A percentile compares a stretch with the other conserved stretches of the same genome.
phyloP scores from a whole-genome alignment of 169 alveolate species.

The Plasmodium blacklocki region DNA sequence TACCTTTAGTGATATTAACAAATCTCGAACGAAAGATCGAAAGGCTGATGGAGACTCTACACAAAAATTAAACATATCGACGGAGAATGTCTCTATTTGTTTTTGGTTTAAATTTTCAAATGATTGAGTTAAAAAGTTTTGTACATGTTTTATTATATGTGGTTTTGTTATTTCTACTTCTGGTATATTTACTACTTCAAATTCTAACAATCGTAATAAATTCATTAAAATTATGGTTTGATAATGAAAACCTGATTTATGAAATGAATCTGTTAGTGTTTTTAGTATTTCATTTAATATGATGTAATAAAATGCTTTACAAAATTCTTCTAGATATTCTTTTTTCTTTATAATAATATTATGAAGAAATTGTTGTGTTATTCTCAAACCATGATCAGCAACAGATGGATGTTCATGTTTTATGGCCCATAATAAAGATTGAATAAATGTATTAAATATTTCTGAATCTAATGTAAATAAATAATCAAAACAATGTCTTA shows the following conservation, averaged over 20 bases:
- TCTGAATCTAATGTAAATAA: conserved; percentile 88
- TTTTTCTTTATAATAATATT: conserved; percentile 77
- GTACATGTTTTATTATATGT: conserved; percentile 81
- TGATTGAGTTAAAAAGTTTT: conserved; percentile 77
- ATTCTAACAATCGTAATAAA: conserved; percentile 81
- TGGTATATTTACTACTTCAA: conserved; percentile 79
- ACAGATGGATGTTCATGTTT: conserved; percentile 94
- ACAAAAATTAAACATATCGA: conserved; percentile 81
- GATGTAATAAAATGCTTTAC: conserved; percentile 88
- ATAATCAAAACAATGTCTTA: conserved; percentile 87
- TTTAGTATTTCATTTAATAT: conserved; percentile 90
- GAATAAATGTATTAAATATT: conserved; percentile 86
- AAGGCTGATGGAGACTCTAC: conserved; percentile 79
- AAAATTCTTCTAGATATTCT: conserved; percentile 84
- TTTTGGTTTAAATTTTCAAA: conserved; percentile 81
- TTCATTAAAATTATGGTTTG: conserved; percentile 89
- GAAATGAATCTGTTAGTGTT: conserved; percentile 93
- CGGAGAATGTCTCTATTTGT: conserved; percentile 80
- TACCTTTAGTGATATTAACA: conserved; percentile 79
- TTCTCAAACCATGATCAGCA: conserved; percentile 91
- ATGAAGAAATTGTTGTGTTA: conserved; percentile 85
- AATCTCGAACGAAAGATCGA: conserved; percentile 76
- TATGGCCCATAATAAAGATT: conserved; percentile 92
- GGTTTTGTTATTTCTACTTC: conserved; percentile 78
- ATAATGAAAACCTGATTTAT: conserved; percentile 92